Base-by-base conservation (phyloP, 2,329 filamentous ascomycete genomes). In the Pseudogymnoascus sp. region DNA sequence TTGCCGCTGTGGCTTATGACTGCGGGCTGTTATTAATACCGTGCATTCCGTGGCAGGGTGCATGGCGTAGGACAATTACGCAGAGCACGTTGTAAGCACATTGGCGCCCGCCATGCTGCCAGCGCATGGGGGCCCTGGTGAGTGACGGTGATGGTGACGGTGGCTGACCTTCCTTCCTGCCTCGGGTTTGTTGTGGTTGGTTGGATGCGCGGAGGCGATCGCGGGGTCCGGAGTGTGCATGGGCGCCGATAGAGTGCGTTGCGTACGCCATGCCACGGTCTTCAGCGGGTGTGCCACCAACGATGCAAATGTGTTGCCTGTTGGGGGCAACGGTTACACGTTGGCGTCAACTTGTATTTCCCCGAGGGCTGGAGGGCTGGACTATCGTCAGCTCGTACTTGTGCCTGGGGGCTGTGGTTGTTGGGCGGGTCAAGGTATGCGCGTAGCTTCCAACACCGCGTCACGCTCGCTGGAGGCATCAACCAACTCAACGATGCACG, bases 91-190 rank as follows among this genome's bases (percentile, higher is more conserved):
- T 57, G 50, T 57, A 57, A 57, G 50, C 50, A 57, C 50, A 57
- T 57, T 57, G 26, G 28, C 50, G 50, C 50, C 50, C 50, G 50
- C 50, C 50, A 57, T 57, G 50, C 44, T 57, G n/a, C n/a, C 50
- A 57, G 50, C 15, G 50, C 50, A 57, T 33, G 26, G 50, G 47
- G 50, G 26, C 50, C 50, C 17, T 13, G 28, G 50, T 33, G 50
- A n/a, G 26, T 53, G 28, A 57, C 8, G 4, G 50, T 57, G 50
- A 28, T 28, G 26, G 26, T 53, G 28, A 57, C 8, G 4, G 50
- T 57, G 50, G 50, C 50, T 57, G 28, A 57, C 10, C 26, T 28
- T 8, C 26, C n/a, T n/a, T 6, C 26, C 50, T 57, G 17, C 28
- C 28, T 57, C 17, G 28, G 50, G 28, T 13, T 33, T 33, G 50